phyloP scores from a whole-genome alignment of 1,139 yeast species.

The Yarrowia galli region DNA sequence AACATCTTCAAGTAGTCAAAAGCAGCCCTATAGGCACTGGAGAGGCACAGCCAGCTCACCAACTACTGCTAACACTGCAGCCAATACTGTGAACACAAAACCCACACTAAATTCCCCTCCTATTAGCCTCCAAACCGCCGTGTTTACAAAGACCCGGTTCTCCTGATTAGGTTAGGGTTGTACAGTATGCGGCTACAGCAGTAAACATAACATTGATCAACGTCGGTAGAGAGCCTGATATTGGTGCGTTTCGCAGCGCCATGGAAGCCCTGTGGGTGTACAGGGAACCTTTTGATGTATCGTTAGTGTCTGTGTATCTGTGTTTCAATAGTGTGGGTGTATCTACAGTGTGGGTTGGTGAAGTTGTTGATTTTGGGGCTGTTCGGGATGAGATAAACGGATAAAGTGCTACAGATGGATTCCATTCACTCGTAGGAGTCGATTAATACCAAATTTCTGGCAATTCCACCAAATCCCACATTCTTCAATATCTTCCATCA shows the following conservation, averaged over 20 bases:
- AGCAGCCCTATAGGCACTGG: no score
- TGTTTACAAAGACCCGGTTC: slow-evolving; percentile 17
- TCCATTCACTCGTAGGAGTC: not conserved
- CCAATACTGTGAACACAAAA: not conserved
- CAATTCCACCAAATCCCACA: no score
- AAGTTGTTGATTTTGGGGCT: not conserved
- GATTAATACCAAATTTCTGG: fast-evolving
- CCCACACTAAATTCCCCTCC: not conserved
- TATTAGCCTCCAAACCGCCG: not conserved
- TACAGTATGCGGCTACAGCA: slow-evolving; percentile 36
- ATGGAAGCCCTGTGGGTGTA: not conserved
- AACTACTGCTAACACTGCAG: not conserved
- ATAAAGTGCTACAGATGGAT: not conserved
- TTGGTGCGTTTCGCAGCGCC: not conserved
- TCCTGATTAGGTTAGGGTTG: slow-evolving; percentile 12
- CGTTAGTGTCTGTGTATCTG: no score
- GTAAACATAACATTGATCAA: slow-evolving; percentile 33
- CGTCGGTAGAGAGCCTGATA: not conserved
- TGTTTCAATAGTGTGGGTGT: not conserved
- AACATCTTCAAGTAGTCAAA: not conserved
- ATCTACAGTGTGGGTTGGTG: not conserved
- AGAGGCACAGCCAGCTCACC: no score
- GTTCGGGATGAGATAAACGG: not conserved
- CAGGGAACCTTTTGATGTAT: slow-evolving; percentile 9
- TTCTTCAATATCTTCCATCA: not conserved